Conservation (phyloP, 2,329 filamentous ascomycete species). For the Fusarium sambucinum region DNA sequence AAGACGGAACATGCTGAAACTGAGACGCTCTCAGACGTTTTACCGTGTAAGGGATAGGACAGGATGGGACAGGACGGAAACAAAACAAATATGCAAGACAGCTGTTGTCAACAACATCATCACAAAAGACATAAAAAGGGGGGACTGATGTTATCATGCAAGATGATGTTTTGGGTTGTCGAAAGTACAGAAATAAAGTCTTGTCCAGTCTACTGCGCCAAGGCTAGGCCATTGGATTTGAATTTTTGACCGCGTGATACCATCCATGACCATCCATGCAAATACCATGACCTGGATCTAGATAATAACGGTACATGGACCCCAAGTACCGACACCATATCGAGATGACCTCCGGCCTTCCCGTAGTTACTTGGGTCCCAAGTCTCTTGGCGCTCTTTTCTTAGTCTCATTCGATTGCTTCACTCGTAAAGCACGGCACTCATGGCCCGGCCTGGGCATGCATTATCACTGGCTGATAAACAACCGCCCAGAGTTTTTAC, state of each 20-base stretch:
- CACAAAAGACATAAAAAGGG: constrained; percentile 6
- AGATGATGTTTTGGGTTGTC: neutral
- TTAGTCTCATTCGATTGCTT: constrained; percentile 1
- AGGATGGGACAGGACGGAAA: constrained; percentile 3
- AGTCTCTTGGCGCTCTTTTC: constrained; percentile 17
- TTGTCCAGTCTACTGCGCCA: constrained; percentile 25
- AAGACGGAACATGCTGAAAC: constrained; percentile 23
- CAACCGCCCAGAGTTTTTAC: constrained; percentile 1
- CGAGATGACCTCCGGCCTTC: constrained; percentile 1
- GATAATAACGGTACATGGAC: constrained; percentile 4
- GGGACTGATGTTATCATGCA: neutral
- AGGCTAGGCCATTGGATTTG: constrained; percentile 24
- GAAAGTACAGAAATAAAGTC: constrained; percentile 1
- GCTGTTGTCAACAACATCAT: neutral
- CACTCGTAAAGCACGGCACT: constrained; percentile 20
- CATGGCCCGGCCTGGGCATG: constrained; percentile 14
- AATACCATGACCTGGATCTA: neutral
- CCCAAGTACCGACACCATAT: constrained; percentile 8
- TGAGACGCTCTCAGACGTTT: constrained; percentile 30
- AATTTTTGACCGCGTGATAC: constrained; percentile 24
- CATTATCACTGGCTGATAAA: constrained; percentile 28
- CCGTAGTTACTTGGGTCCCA: constrained; percentile 15
- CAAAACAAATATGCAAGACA: constrained; percentile 23
- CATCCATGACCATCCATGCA: constrained; percentile 1
- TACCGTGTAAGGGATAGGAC: neutral